Conservation (phyloP, 164 flowering plant genomes). For the Umbellularia californica region DNA sequence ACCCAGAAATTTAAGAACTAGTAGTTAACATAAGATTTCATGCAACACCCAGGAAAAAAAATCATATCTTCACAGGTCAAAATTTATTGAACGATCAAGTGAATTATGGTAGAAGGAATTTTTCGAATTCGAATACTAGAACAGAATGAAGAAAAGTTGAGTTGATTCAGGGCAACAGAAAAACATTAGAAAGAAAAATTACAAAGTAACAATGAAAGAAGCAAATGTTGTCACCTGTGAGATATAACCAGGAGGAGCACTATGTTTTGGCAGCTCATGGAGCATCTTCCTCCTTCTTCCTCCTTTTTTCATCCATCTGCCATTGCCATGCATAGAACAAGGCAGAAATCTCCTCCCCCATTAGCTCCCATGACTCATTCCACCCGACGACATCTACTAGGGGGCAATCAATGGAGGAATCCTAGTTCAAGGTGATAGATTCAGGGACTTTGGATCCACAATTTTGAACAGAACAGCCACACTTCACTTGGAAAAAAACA, state of each 20-base stretch:
- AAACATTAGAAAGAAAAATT: neutral
- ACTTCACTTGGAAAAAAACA: slow-evolving; percentile 30
- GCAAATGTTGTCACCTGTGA: slow-evolving; percentile 25
- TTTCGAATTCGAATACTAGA: neutral
- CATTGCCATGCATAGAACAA: neutral
- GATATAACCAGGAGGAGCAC: slow-evolving; percentile 5
- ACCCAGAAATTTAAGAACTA: neutral
- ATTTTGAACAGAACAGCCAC: slow-evolving; percentile 11
- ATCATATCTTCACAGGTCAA: neutral
- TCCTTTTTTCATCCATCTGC: slow-evolving; percentile 28
- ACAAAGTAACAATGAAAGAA: neutral
- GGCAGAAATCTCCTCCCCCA: slow-evolving; percentile 6
- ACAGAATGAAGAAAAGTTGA: neutral
- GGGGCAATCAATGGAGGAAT: slow-evolving; percentile 24
- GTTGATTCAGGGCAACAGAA: neutral
- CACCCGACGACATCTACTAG: neutral
- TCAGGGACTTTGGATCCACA: slow-evolving; percentile 20
- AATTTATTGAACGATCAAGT: too few relatives aligned
- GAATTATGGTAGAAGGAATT: neutral
- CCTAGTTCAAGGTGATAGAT: slow-evolving; percentile 21
- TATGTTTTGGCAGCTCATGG: slow-evolving; percentile 22
- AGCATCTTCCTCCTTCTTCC: slow-evolving; percentile 23
- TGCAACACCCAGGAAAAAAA: neutral
- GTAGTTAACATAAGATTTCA: neutral
- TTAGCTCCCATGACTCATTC: slow-evolving; percentile 18